These are phyloP conservation scores for Lanmaoa rubissima DNA, from an alignment of 768 basidiomycete genomes.

Conservation along the genomic window DNA sequence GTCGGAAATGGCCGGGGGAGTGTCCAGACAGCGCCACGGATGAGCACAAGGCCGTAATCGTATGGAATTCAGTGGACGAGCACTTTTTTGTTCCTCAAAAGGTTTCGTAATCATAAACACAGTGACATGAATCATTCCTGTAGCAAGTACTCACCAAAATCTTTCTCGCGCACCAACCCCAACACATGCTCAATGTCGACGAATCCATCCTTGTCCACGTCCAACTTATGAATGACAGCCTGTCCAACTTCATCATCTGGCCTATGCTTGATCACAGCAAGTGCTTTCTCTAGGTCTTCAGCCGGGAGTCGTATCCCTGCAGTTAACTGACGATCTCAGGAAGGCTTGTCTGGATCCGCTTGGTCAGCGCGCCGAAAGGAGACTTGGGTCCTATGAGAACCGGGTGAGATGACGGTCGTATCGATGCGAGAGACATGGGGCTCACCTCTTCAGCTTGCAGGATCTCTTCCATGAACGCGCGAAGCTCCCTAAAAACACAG, in stretches of 20 bases:
- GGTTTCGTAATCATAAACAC: too few species aligned
- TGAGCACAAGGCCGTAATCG: too few species aligned
- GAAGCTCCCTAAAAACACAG: slow-evolving; percentile 91
- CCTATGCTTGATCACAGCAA: slow-evolving; percentile 90
- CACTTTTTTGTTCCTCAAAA: too few species aligned
- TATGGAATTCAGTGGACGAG: too few species aligned
- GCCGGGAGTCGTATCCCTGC: slow-evolving; percentile 85
- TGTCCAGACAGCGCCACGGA: too few species aligned
- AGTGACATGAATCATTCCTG: slow-evolving; percentile 60
- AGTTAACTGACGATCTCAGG: slow-evolving; percentile 93
- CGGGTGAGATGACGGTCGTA: background rate
- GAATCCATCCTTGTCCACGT: slow-evolving; percentile 94
- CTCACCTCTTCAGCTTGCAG: slow-evolving; percentile 80
- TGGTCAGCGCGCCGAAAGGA: slow-evolving; percentile 84
- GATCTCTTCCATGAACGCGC: slow-evolving; percentile 92
- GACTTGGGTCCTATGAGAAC: slow-evolving; percentile 68
- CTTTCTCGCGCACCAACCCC: slow-evolving; percentile 84
- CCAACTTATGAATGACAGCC: slow-evolving; percentile 87
- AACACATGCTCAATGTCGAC: slow-evolving; percentile 95
- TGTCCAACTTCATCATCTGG: slow-evolving; percentile 88
- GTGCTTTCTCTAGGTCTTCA: slow-evolving; percentile 84
- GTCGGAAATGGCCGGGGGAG: too few species aligned
- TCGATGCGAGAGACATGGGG: background rate
- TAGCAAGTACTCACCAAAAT: slow-evolving; percentile 60
- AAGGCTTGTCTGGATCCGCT: slow-evolving; percentile 94